Evolutionary conservation across 805 yeast genomes (phyloP), one percentile per base, ranked within the genome.

Genomic region (Wickerhamomyces queroliae): DNA sequence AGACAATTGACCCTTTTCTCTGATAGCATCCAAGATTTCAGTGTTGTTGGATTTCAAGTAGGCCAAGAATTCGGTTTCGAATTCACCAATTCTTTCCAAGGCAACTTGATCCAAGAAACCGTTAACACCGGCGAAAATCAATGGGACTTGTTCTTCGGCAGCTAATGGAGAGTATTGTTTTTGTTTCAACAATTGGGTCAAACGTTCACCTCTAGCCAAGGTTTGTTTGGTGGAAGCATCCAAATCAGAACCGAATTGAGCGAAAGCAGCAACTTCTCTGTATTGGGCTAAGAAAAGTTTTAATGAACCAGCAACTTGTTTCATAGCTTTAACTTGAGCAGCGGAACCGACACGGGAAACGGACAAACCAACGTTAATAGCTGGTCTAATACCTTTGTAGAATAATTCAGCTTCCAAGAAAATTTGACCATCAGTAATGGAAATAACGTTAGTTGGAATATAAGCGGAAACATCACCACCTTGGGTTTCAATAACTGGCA

Each of bases 221-320:
- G 99, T 93, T 78, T 89, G 97, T 80, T 91, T 93, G 73, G 99
- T 93, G 47, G 97, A 89, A 60, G 99, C 98, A 74, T 93, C 99
- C 71, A 93, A 82, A 76, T 93, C 99, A 59, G 99, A 93, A 83
- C 99, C 99, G 81, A 93, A 93, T 81, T 93, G 99, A 63, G 99
- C 99, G 73, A 93, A 93, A 63, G 99, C 99, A 69, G 99, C 99
- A 62, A 93, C 99, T 83, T 93, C 99, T 88, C 99, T 90, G 86
- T 93, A 93, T 80, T 93, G 99, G 63, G 99, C 99, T 81, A 93
- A 86, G 96, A 89, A 93, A 72, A 93, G 87, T 76, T 93, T 93
- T 76, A 93, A 85, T 59, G 99, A 93, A 84, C 99, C 99, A 59
- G 99, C 99, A 74, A 93, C 98, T 81, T 93, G 98, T 78, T 93